Base-by-base conservation (phyloP, 345 rosid genomes). In the Salix caprea region DNA sequence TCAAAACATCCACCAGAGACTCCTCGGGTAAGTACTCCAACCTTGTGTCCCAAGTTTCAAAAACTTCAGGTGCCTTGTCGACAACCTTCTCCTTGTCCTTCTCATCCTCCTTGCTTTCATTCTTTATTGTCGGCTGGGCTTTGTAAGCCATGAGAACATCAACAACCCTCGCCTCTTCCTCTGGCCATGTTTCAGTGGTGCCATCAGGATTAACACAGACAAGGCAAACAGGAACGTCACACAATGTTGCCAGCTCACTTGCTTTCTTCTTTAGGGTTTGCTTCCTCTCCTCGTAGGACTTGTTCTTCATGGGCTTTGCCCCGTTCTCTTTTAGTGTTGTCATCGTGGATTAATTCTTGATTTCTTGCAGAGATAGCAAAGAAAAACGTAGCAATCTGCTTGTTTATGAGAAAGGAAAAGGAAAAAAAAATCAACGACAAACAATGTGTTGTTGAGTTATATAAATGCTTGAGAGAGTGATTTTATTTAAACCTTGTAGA, bases 181-280 rank as follows among this genome's bases (percentile, higher is more conserved):
- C 62, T 23, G 81, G 81, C 74, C 81, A 73, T 9, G 77, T 46
- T 7, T 67, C 77, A 48, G 64, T 68, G 19, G 32, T 36, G n/a
- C 62, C 68, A 11, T 69, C 74, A 0, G 60, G 60, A 14, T 75
- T 70, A 16, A 24, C 65, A n/a, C 68, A 74, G 23, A 70, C 36
- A 34, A 74, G 10, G 67, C 75, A 70, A 39, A 74, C 82, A 3
- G 12, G 34, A 21, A 64, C 56, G 28, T 52, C 72, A 48, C 78
- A 74, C 2, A 64, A 30, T 11, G 60, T 65, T 2, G 52, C 39
- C 9, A 79, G 52, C 65, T 79, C 50, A 7, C 44, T 4, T 5
- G 78, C 71, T 54, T 79, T 79, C 67, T 75, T 79, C 78, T 36
- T 50, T 48, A 70, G 40, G 10, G 72, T 65, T 2, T 73, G 14